Conservation (phyloP, 805 yeast species). For the Metschnikowia proteae region DNA sequence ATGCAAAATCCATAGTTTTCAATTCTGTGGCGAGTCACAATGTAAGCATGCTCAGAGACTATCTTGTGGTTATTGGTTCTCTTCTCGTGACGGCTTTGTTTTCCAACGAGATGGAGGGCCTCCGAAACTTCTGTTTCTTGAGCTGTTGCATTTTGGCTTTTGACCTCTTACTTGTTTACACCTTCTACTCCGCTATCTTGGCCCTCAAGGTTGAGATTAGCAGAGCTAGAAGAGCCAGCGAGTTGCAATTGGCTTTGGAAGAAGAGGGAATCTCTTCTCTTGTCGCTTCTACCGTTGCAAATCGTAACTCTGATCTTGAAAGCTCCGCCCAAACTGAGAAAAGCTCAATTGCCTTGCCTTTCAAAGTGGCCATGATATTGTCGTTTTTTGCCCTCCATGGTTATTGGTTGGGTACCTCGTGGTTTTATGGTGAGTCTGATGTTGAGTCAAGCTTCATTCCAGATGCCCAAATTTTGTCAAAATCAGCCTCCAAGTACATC, state of each 20-base stretch:
- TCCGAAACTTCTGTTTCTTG: conserved; percentile 76
- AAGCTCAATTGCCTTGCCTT: conserved; percentile 42
- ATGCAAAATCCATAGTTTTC: conserved; percentile 42
- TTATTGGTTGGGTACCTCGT: conserved; percentile 65
- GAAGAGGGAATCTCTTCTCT: conserved; percentile 84
- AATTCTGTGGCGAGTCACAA: conserved; percentile 42
- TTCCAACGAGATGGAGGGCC: conserved; percentile 65
- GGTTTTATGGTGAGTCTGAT: conserved; percentile 44
- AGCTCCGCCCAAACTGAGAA: conserved; percentile 23
- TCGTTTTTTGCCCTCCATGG: conserved; percentile 61
- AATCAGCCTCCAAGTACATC: conserved; percentile 42
- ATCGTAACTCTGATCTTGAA: conserved; percentile 34
- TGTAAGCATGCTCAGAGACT: conserved; percentile 65
- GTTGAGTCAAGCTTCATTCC: conserved; percentile 14
- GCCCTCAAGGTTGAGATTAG: conserved; percentile 86
- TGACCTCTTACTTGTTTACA: conserved; percentile 69
- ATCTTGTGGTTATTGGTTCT: conserved; percentile 66
- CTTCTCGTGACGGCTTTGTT: conserved; percentile 63
- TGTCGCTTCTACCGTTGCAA: conserved; percentile 68
- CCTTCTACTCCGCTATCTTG: conserved; percentile 79
- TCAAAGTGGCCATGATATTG: conserved; percentile 58
- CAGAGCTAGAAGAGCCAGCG: conserved; percentile 76
- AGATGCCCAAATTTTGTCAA: conserved; percentile 29
- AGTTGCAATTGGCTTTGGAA: conserved; percentile 74
- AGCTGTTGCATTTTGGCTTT: conserved; percentile 64